These are phyloP conservation scores for Solanum sejunctum DNA, from an alignment of 257 asterid genomes.

Conservation along the genomic window DNA sequence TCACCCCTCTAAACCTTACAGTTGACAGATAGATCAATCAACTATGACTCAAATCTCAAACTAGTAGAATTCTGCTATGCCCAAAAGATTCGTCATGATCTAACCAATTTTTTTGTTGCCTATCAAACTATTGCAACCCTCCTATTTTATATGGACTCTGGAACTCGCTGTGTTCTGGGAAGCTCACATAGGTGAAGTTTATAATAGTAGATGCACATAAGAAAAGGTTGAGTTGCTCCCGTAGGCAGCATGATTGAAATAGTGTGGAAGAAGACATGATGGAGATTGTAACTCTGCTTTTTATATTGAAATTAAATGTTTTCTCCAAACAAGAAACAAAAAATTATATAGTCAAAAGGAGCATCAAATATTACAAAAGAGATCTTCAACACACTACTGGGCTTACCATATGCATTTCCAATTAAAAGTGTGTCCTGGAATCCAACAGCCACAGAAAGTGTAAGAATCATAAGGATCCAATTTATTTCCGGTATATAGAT, in stretches of 20 bases:
- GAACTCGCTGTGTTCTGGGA: background rate
- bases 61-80: background rate
- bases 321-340: background rate
- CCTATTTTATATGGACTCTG: background rate
- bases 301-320: background rate
- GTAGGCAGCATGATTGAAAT: background rate
- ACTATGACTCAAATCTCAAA: background rate
- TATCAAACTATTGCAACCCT: background rate
- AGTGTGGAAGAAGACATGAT: background rate
- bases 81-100: background rate
- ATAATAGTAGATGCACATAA: background rate
- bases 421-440: constrained; percentile 38
- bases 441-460: constrained; percentile 53
- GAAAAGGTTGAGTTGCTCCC: background rate
- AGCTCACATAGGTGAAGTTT: background rate
- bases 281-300: background rate
- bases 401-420: constrained; percentile 78
- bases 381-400: background rate
- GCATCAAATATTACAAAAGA: background rate
- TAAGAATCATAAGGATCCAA: constrained; percentile 67
- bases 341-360: background rate
- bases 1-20: background rate
- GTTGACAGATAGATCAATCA: background rate
- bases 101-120: background rate
- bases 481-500: constrained; percentile 67